Conservation (phyloP, 257 asterid species). For the Eustoma russellianum region DNA sequence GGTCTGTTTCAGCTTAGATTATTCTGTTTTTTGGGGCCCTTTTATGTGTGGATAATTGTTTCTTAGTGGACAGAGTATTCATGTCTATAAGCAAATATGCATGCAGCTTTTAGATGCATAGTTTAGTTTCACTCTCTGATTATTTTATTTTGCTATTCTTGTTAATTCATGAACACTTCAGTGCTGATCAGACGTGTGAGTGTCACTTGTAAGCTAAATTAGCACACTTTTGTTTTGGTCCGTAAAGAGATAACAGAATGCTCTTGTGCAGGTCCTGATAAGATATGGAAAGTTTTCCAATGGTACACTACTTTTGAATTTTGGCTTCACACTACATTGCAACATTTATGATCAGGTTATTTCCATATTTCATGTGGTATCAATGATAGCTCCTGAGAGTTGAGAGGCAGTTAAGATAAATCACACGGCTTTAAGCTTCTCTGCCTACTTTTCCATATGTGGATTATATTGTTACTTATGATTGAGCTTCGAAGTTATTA, state of each 20-base stretch:
- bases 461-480: neutral
- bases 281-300: slow-evolving; percentile 73
- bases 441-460: neutral
- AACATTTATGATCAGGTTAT: slow-evolving; percentile 56
- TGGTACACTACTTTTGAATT: slow-evolving; percentile 68
- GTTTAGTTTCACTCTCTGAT: neutral
- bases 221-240: too few species aligned
- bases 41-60: too few species aligned
- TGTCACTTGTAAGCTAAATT: too few species aligned
- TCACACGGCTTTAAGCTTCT: neutral
- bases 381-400: neutral
- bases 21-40: too few species aligned
- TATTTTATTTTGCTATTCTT: too few species aligned
- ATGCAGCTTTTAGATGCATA: neutral
- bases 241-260: too few species aligned
- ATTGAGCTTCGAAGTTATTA: too few species aligned
- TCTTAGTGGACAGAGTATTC: too few species aligned
- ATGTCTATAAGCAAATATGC: too few species aligned
- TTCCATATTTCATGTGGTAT: neutral
- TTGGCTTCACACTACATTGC: slow-evolving; percentile 49
- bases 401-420: too few species aligned
- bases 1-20: slow-evolving; percentile 22
- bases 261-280: slow-evolving; percentile 40
- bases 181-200: too few species aligned
- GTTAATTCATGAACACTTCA: too few species aligned